These are phyloP conservation scores for Schoenoplectus tabernaemontani DNA, from an alignment of 202 grass and related monocot genomes.

Conservation along the genomic window DNA sequence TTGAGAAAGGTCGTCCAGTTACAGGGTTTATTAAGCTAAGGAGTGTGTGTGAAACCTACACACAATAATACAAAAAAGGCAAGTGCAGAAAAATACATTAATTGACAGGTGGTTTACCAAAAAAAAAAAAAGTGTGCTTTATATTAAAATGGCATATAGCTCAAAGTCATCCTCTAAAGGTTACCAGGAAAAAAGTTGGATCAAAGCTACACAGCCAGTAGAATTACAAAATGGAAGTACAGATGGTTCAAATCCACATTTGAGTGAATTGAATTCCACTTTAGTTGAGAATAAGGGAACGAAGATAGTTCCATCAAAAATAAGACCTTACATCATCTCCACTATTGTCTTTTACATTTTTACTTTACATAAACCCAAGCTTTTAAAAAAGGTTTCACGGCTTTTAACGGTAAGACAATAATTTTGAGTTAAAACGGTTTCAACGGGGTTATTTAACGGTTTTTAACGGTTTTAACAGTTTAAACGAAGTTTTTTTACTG, in stretches of 20 bases:
- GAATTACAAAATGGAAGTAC: neutral
- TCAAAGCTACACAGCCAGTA: neutral
- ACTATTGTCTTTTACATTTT: neutral
- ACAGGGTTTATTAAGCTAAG: slow-evolving; percentile 73
- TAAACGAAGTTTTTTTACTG: no score
- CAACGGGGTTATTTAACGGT: no score
- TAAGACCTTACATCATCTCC: neutral
- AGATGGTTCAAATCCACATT: no score
- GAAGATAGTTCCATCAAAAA: neutral
- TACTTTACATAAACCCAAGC: no score
- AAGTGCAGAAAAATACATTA: slow-evolving; percentile 16
- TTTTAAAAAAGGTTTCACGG: no score
- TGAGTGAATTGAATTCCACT: neutral
- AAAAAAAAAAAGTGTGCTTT: no score
- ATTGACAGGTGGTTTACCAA: neutral
- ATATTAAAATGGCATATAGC: neutral
- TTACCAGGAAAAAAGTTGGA: neutral
- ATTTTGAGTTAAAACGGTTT: no score
- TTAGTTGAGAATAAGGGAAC: slow-evolving; percentile 4
- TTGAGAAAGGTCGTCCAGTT: slow-evolving; percentile 48
- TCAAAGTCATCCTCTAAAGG: neutral
- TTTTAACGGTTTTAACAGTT: no score
- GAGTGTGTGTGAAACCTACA: slow-evolving; percentile 81
- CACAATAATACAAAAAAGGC: slow-evolving; percentile 7
- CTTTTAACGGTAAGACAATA: no score